phyloP scores from a whole-genome alignment of 306 rosid species.

The Spatholobus suberectus region DNA sequence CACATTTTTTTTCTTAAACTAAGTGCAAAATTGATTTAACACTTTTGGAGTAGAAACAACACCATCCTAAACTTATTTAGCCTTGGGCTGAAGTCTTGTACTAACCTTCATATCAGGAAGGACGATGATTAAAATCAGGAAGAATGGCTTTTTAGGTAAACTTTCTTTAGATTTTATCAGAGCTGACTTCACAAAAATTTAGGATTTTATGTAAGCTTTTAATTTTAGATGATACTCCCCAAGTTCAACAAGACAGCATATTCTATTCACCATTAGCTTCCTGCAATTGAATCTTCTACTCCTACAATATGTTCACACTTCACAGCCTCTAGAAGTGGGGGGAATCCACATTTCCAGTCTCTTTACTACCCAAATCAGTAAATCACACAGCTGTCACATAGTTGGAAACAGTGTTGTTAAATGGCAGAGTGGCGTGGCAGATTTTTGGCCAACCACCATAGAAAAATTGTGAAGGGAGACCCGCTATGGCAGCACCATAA shows the following conservation, averaged over 20 bases:
- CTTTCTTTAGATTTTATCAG: not conserved
- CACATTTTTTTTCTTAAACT: too few species aligned
- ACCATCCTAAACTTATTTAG: too few species aligned
- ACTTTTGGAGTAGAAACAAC: too few species aligned
- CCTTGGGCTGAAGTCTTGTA: not conserved
- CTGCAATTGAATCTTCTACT: not conserved
- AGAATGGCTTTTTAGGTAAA: not conserved
- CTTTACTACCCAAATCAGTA: not conserved
- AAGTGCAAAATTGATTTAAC: not conserved
- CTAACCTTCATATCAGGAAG: not conserved
- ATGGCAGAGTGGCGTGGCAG: too few species aligned
- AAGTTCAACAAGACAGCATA: not conserved
- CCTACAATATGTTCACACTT: not conserved
- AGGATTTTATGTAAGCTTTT: not conserved
- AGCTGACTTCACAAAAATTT: not conserved
- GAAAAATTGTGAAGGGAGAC: too few species aligned
- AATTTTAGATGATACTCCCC: not conserved
- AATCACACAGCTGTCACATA: not conserved
- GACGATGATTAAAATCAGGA: not conserved
- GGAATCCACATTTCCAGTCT: not conserved
- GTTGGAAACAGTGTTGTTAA: not conserved
- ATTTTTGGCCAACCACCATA: too few species aligned
- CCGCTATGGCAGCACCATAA: too few species aligned
- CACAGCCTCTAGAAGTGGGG: not conserved
- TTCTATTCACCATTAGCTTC: not conserved